Evolutionary conservation across 768 basidiomycete species (phyloP).

Genomic region (Russula sp.): DNA sequence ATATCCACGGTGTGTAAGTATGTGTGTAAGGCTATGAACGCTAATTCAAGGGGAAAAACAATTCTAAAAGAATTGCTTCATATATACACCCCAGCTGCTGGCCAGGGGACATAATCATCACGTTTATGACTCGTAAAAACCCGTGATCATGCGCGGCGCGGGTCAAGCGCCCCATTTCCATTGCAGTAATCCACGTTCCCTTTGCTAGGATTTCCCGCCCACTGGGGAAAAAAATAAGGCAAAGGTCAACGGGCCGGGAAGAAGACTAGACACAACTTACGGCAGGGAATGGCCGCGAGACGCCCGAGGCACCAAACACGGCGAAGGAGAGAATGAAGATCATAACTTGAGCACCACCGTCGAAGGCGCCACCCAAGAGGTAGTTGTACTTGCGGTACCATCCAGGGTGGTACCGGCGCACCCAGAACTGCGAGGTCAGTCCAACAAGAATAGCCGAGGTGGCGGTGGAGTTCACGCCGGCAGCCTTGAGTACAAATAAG

Average conservation of each 20-base stretch:
- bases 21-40: too few species aligned
- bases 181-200: constrained; percentile 56
- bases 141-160: not conserved
- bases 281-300: constrained; percentile 41
- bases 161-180: constrained; percentile 47
- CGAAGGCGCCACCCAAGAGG: constrained; percentile 56
- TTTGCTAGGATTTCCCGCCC: constrained; percentile 46
- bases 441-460: constrained; percentile 42
- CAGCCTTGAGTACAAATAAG: constrained; percentile 23
- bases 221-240: constrained; percentile 22
- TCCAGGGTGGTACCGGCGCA: constrained; percentile 23
- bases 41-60: too few species aligned
- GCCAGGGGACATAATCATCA: too few species aligned
- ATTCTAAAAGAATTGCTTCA: too few species aligned
- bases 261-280: not conserved
- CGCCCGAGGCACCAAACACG: constrained; percentile 53
- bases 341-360: constrained; percentile 61
- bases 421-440: constrained; percentile 44
- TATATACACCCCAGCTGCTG: too few species aligned
- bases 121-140: not conserved
- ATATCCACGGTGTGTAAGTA: too few species aligned
- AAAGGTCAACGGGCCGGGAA: not conserved
- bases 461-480: constrained; percentile 49
- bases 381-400: constrained; percentile 69
- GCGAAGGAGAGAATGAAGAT: constrained; percentile 58